Conservation (phyloP, 2,329 filamentous ascomycete species). For the Nothopassalora personata region DNA sequence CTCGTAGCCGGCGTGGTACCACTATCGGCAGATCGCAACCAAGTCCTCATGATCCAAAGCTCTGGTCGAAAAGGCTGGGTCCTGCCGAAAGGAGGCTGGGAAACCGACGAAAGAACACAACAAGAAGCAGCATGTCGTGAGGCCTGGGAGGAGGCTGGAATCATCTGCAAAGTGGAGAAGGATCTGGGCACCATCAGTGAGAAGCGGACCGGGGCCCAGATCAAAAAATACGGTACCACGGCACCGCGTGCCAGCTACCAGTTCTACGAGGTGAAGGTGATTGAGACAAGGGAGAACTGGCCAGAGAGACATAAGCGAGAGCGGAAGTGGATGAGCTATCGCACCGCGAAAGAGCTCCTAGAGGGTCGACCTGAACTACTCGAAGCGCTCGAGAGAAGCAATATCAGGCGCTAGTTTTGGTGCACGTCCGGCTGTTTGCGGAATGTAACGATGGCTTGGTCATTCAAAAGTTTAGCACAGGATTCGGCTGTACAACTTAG, state of each 20-base stretch:
- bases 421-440: not conserved
- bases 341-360: conserved; percentile 72
- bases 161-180: conserved; percentile 74
- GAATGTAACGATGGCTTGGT: not conserved
- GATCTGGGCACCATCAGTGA: conserved; percentile 85
- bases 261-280: conserved; percentile 84
- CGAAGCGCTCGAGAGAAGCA: conserved; percentile 75
- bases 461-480: conserved; percentile 21
- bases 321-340: conserved; percentile 83
- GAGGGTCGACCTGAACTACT: conserved; percentile 76
- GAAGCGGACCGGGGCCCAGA: conserved; percentile 50
- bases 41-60: conserved; percentile 90
- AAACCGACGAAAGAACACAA: conserved; percentile 82
- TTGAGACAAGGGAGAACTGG: conserved; percentile 80
- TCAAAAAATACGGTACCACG: conserved; percentile 33
- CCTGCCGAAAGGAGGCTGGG: conserved; percentile 95
- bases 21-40: conserved; percentile 75
- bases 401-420: conserved; percentile 26
- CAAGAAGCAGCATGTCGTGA: conserved; percentile 80
- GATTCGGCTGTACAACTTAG: not conserved
- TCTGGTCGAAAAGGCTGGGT: conserved; percentile 91
- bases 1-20: conserved; percentile 93
- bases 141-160: conserved; percentile 97
- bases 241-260: conserved; percentile 73
- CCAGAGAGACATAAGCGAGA: conserved; percentile 89